These are phyloP conservation scores for Parsonsia alboflavescens DNA, from an alignment of 257 asterid genomes.

Conservation along the genomic window DNA sequence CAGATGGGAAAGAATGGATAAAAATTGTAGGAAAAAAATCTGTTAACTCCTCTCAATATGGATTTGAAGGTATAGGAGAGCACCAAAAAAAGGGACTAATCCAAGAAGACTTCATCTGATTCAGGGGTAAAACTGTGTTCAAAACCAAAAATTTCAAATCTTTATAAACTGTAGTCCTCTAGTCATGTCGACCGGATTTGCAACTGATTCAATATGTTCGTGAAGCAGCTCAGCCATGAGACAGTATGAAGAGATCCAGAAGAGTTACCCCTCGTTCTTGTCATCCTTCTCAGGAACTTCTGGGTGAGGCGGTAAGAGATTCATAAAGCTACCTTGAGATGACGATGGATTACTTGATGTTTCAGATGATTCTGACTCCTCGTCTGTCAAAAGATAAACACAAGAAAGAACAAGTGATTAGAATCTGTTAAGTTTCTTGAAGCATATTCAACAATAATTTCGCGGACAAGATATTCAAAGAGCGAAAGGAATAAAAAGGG, in stretches of 20 bases:
- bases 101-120: conserved; percentile 16
- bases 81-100: conserved; percentile 8
- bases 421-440: background rate
- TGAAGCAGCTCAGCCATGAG: background rate
- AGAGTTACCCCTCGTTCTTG: conserved; percentile 1
- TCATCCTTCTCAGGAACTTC: conserved; percentile 26
- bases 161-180: background rate
- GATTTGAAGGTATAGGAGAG: conserved; percentile 14
- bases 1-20: conserved; percentile 8
- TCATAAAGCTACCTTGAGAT: conserved; percentile 32
- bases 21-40: conserved; percentile 10
- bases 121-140: conserved; percentile 4
- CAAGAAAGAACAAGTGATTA: background rate
- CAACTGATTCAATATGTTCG: background rate
- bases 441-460: background rate
- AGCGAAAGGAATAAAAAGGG: background rate
- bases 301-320: conserved; percentile 34
- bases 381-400: conserved; percentile 46
- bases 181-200: background rate
- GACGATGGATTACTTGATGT: conserved; percentile 35
- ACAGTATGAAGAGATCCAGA: background rate
- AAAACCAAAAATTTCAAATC: conserved; percentile 1
- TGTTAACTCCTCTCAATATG: conserved; percentile 17
- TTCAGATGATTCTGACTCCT: conserved; percentile 67
- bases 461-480: background rate